These are phyloP conservation scores for Mycena pura DNA, from an alignment of 768 basidiomycete species.

Conservation along the genomic window DNA sequence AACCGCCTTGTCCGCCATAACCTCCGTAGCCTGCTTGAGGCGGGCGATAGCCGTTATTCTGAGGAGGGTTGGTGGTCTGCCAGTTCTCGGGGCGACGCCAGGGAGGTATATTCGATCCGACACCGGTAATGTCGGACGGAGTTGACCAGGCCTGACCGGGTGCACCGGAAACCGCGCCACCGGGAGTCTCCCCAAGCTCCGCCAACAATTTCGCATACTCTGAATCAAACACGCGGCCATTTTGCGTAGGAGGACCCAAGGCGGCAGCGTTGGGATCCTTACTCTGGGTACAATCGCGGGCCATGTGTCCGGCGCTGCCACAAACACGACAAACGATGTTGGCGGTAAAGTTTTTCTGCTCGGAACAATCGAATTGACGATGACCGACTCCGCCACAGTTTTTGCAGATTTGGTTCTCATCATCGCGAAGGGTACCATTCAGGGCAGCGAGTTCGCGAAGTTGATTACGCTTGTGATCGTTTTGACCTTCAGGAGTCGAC, in stretches of 20 bases:
- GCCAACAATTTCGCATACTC: conserved; percentile 98
- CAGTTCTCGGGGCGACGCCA: conserved; percentile 93
- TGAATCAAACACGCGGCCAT: conserved; percentile 89
- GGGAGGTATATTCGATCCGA: conserved; percentile 84
- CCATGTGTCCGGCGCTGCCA: conserved; percentile 99
- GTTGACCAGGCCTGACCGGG: conserved; percentile 58
- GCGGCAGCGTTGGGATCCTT: conserved; percentile 80
- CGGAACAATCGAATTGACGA: conserved; percentile 98
- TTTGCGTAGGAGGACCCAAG: conserved; percentile 49
- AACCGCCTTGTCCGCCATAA: conserved; percentile 51
- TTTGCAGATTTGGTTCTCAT: conserved; percentile 99
- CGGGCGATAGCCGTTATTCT: conserved; percentile 62
- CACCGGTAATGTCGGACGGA: conserved; percentile 70
- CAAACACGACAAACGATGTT: conserved; percentile 99
- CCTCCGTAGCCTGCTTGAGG: conserved; percentile 65
- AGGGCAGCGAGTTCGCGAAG: conserved; percentile 96
- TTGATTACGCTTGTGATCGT: conserved; percentile 99
- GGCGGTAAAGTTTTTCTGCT: conserved; percentile 98
- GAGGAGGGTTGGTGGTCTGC: conserved; percentile 64
- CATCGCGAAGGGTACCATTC: conserved; percentile 98
- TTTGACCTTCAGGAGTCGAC: conserved; percentile 98
- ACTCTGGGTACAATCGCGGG: conserved; percentile 94
- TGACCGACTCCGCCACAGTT: conserved; percentile 94
- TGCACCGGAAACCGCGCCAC: conserved; percentile 57
- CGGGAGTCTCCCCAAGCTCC: conserved; percentile 82